Evolutionary conservation across 2,329 filamentous ascomycete species (phyloP), one percentile per base, ranked within the genome.

Genomic region (Xylariomycetidae sp.): DNA sequence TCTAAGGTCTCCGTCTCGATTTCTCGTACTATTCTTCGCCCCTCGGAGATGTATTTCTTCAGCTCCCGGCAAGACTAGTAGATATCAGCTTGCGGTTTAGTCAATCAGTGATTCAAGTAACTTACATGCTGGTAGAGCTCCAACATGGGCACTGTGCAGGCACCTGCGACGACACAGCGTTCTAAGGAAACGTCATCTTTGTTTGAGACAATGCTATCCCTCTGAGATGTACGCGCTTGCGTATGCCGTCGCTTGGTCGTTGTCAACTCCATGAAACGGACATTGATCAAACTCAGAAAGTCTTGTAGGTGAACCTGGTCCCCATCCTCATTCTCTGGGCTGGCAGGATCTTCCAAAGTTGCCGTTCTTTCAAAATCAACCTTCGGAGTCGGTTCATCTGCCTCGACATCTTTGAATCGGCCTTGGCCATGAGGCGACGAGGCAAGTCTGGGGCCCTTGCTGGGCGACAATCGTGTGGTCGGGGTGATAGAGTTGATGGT

Each of bases 181-280:
- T 90, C 85, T 6, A 94, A 67, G 4, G 74, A 73, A 34, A 74
- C 46, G 27, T 77, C 70, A 17, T 78, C 73, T 38, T 68, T 62
- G 6, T 50, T 62, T 23, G 62, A 63, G 5, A 56, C 50, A 5
- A 60, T 46, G 15, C 64, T 64, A 27, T 71, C 64, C 31, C 63
- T 66, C 14, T 67, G 54, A 10, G 59, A 50, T 33, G 66, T 57
- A 11, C 80, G 80, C 3, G 77, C 83, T 28, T 83, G 80, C 0
- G 90, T 97, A 49, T 94, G 85, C 35, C 92, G 77, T 46, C 90
- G 74, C 58, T 97, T 97, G 2, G 89, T 96, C 0, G 90, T 95
- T n/a, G 84, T 95, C 31, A 98, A 70, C 56, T 98, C 92, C 85
- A 98, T 96, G 64, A 98, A 98, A 34, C 89, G 86, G 51, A 98